A percentile compares a stretch with the other conserved stretches of the same genome.
These are phyloP conservation scores for Phytophthora constricta DNA, from an alignment of 352 stramenopile species.

Conservation along the genomic window DNA sequence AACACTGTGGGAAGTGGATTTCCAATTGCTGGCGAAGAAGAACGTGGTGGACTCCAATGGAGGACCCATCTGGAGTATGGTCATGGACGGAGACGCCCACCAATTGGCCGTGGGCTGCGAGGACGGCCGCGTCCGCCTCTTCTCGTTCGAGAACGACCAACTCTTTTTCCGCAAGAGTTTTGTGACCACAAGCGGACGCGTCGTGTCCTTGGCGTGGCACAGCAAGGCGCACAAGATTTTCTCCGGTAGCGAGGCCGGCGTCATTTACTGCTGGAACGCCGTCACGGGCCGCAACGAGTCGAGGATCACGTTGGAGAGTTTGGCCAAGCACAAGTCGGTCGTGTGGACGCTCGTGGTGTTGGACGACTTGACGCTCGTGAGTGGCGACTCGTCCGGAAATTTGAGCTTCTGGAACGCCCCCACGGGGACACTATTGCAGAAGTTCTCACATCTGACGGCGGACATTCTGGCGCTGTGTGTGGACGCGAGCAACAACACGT, in stretches of 20 bases:
- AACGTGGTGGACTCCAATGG: conserved; percentile 89
- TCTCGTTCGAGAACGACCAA: conserved; percentile 75
- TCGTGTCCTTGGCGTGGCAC: conserved; percentile 90
- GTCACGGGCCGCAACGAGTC: conserved; percentile 78
- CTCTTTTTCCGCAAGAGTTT: conserved; percentile 89
- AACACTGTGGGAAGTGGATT: conserved; percentile 86
- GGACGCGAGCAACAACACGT: conserved; percentile 81
- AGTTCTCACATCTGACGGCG: conserved; percentile 91
- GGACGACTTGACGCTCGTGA: conserved; percentile 92
- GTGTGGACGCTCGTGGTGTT: conserved; percentile 93
- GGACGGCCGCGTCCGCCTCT: conserved; percentile 91
- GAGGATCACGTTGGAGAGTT: conserved; percentile 82
- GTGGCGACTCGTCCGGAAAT: conserved; percentile 92
- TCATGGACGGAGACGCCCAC: conserved; percentile 59
- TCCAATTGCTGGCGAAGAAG: conserved; percentile 70
- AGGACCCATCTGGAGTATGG: conserved; percentile 90
- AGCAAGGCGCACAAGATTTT: conserved; percentile 78
- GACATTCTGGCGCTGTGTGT: conserved; percentile 92
- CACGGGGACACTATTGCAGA: conserved; percentile 92
- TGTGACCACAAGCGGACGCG: conserved; percentile 67
- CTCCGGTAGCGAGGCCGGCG: conserved; percentile 80
- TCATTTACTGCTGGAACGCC: conserved; percentile 91
- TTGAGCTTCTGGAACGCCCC: conserved; percentile 94
- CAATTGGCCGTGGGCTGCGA: conserved; percentile 89
- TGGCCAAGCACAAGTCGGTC: conserved; percentile 79